These are phyloP conservation scores for Tilletia setariae DNA, from an alignment of 1,284 basidiomycete species.

Conservation along the genomic window DNA sequence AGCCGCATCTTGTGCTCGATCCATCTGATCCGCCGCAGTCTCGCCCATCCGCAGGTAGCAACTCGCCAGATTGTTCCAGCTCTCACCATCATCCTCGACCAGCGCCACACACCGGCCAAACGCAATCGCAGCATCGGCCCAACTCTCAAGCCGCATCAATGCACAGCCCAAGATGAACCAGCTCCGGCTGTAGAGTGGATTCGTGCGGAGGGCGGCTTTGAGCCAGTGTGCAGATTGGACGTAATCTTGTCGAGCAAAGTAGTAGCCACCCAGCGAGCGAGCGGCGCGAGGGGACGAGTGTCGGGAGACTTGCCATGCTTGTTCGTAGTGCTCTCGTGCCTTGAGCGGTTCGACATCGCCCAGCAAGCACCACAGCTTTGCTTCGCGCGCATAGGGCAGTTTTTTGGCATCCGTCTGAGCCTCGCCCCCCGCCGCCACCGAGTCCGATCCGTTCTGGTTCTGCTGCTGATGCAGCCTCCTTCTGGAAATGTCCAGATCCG, in stretches of 20 bases:
- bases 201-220: constrained; percentile 74
- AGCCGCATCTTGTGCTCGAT: no score
- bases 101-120: constrained; percentile 82
- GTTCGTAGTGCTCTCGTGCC: constrained; percentile 70
- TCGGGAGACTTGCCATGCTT: constrained; percentile 78
- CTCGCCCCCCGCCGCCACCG: no score
- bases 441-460: no score
- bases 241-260: constrained; percentile 71
- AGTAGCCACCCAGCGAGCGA: constrained; percentile 80
- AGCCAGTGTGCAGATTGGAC: constrained; percentile 64
- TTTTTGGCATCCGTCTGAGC: constrained; percentile 56
- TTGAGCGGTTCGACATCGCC: constrained; percentile 77
- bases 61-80: constrained; percentile 96
- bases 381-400: constrained; percentile 70
- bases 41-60: constrained; percentile 68
- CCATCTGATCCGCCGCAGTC: constrained; percentile 24
- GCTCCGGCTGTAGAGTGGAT: constrained; percentile 77
- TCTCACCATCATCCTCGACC: constrained; percentile 94
- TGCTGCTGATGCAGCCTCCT: no score
- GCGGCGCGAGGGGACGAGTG: constrained; percentile 80
- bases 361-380: constrained; percentile 91
- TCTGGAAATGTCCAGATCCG: constrained; percentile 19
- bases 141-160: constrained; percentile 67
- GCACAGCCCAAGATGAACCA: constrained; percentile 97
- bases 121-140: constrained; percentile 76